Percentiles rank a stretch among this genome's conserved stretches.
These are phyloP conservation scores for Cryomyces antarcticus DNA, from an alignment of 495 filamentous ascomycete genomes.

Conservation along the genomic window DNA sequence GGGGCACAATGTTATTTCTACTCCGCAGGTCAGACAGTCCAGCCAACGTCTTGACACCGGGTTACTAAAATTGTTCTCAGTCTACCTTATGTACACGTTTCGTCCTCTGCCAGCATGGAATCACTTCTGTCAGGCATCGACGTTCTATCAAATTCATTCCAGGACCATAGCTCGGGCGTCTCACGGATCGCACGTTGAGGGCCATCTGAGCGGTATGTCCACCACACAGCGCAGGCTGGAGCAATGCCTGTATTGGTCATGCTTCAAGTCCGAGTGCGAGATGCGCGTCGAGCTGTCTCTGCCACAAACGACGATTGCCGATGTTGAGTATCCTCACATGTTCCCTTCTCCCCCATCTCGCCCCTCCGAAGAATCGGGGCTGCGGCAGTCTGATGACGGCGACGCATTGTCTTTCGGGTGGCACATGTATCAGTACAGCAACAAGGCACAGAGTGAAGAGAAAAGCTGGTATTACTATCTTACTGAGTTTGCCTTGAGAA, in stretches of 20 bases:
- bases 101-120: conserved; percentile 3
- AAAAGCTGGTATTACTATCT: conserved; percentile 8
- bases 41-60: background rate
- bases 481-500: conserved; percentile 5
- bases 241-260: conserved; percentile 17
- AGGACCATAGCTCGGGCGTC: background rate
- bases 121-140: conserved; percentile 5
- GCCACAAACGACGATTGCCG: conserved; percentile 7
- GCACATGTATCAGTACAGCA: background rate
- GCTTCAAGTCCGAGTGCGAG: conserved; percentile 18
- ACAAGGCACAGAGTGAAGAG: conserved; percentile 1
- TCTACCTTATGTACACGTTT: conserved; percentile 8
- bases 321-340: conserved; percentile 9
- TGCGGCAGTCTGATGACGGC: background rate
- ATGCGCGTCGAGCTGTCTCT: conserved; percentile 11
- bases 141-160: conserved; percentile 2
- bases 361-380: background rate
- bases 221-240: conserved; percentile 4
- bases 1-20: conserved; percentile 5
- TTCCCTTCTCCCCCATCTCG: conserved; percentile 12
- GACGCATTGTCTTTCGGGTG: background rate
- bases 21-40: conserved; percentile 2
- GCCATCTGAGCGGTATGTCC: background rate
- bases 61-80: background rate
- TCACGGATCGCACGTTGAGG: background rate